Base-by-base conservation (phyloP, 768 basidiomycete genomes). In the Suillus placidus region DNA sequence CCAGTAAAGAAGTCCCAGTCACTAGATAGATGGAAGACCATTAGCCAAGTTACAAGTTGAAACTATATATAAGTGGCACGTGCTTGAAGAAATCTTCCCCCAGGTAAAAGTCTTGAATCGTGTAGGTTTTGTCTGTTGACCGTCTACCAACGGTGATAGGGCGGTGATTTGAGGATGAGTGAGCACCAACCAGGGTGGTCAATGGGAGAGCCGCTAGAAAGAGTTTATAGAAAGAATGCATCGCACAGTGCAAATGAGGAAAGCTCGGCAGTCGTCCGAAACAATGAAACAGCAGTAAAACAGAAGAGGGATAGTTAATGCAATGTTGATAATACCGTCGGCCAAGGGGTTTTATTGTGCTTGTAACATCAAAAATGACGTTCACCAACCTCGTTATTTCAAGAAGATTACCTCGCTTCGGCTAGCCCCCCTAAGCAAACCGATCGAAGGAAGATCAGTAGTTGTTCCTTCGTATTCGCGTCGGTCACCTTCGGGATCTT, bases 1-100 rank as follows among this genome's bases (percentile, higher is more conserved):
- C 68, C 76, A 14, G 81, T 81, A 77, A 85, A 92, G 78, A 91
- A 93, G 42, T 87, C 78, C 88, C 88, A 93, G 55, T 85, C 70
- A 56, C 90, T 92, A 69, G 26, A 70, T 26, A 63, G 64, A 20
- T 34, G 26, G 18, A 54, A 54, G 16, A 54, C 9, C 35, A 61
- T 66, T 45, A 60, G 40, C 42, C 8, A 20, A 47, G 37, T 18
- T 30, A n/a, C 12, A 64, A 20, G 35, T 26, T 23, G n/a, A 35
- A 43, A 34, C 18, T 32, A 47, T 37, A 35, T 37, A 35, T 64
- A 54, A 42, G 38, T 57, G 66, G 23, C 14, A 80, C 78, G 54
- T 71, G 90, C 90, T 85, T 79, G 64, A 91, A 79, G 77, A 92
- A 91, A 62, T 79, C 81, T 10, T 86, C 68, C 13, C 87, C 89